phyloP scores from a whole-genome alignment of 805 yeast species.

The Brettanomyces custersianus region DNA sequence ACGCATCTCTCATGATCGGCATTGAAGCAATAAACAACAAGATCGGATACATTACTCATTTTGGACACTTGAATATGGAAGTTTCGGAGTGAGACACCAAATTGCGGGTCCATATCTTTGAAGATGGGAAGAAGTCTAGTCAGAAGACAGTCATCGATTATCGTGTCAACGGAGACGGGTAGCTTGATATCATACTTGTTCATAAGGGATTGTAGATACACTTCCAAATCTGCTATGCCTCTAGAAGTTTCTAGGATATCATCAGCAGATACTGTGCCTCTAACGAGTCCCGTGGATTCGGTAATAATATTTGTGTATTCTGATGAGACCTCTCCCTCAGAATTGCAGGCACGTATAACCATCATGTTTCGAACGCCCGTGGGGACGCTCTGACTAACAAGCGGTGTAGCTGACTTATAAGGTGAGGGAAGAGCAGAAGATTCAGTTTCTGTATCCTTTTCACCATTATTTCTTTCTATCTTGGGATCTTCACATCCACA shows the following conservation, averaged over 20 bases:
- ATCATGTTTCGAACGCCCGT: slow-evolving; percentile 11
- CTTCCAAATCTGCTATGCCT: slow-evolving; percentile 18
- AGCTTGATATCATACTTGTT: slow-evolving; percentile 10
- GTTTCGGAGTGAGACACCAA: slow-evolving; percentile 71
- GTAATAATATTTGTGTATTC: slow-evolving; percentile 22
- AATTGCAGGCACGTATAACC: slow-evolving; percentile 24
- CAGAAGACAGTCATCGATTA: slow-evolving; percentile 33
- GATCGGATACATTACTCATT: slow-evolving; percentile 62
- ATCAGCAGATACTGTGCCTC: slow-evolving; percentile 43
- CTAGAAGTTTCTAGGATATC: slow-evolving; percentile 45
- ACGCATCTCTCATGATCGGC: slow-evolving; percentile 25
- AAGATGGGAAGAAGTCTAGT: slow-evolving; percentile 44
- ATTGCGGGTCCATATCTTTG: slow-evolving; percentile 53
- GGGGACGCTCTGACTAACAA: slow-evolving; percentile 4
- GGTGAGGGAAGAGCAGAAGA: not conserved
- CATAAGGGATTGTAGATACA: slow-evolving; percentile 22
- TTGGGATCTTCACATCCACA: not conserved
- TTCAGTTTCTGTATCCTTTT: not conserved
- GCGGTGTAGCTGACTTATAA: not conserved
- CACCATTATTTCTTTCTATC: not conserved
- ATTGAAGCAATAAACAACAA: slow-evolving; percentile 64
- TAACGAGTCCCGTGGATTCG: slow-evolving; percentile 37
- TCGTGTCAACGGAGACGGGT: slow-evolving; percentile 20
- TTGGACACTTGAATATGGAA: slow-evolving; percentile 84
- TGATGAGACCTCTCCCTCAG: slow-evolving; percentile 21